Evolutionary conservation across 169 alveolate species (phyloP).

Genomic region (Plasmodium falciparum): DNA sequence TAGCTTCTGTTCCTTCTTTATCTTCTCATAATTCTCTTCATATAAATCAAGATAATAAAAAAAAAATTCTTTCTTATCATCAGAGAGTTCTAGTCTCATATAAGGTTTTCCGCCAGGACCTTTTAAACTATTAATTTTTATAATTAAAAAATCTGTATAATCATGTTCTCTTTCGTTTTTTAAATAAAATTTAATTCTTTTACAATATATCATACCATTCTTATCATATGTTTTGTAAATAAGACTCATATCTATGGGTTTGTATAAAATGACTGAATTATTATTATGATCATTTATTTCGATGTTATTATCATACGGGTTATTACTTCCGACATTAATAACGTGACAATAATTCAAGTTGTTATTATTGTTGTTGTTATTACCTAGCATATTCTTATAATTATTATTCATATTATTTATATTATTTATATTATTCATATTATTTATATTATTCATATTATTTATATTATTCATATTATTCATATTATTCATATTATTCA

Average conservation of each 20-base stretch:
- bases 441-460: too few relatives aligned
- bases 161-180: conserved; percentile 38
- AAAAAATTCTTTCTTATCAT: conserved; percentile 54
- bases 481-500: too few relatives aligned
- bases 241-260: conserved; percentile 51
- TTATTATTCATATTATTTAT: background rate
- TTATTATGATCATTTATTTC: background rate
- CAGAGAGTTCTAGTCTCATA: conserved; percentile 59
- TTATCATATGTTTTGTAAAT: conserved; percentile 61
- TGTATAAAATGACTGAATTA: conserved; percentile 2
- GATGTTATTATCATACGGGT: background rate
- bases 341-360: background rate
- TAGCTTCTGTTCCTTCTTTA: conserved; percentile 56
- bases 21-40: conserved; percentile 72
- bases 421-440: background rate
- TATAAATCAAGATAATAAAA: conserved; percentile 65
- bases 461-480: too few relatives aligned
- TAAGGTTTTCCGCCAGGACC: conserved; percentile 31
- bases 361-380: conserved; percentile 7
- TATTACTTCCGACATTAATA: background rate
- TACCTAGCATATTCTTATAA: background rate
- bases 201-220: conserved; percentile 63
- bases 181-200: conserved; percentile 27
- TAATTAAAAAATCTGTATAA: conserved; percentile 11
- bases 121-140: conserved; percentile 52